phyloP scores from a whole-genome alignment of 1,284 basidiomycete genomes.

The Ustilago cynodontis region DNA sequence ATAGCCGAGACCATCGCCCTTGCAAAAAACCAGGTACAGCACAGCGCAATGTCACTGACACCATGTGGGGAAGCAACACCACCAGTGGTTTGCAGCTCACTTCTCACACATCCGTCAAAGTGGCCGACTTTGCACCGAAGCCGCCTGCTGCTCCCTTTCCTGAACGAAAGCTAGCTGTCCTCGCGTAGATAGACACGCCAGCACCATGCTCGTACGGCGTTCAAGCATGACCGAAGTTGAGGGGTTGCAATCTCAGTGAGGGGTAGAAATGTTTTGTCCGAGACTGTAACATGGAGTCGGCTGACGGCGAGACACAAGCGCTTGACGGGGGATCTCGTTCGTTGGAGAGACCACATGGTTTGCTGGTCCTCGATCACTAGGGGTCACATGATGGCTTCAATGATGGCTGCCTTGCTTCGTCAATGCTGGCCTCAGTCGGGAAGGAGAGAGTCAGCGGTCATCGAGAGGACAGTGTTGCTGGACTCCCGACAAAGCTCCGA shows the following conservation, averaged over 20 bases:
- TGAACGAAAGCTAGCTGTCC: neutral
- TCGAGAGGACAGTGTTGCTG: neutral
- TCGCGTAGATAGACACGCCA: neutral
- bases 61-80: neutral
- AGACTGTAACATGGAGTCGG: neutral
- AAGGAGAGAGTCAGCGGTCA: neutral
- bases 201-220: neutral
- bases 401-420: neutral
- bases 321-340: slow-evolving; percentile 16
- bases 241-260: neutral
- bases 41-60: neutral
- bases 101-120: neutral
- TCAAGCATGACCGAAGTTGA: neutral
- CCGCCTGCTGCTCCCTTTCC: neutral
- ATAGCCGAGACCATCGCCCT: neutral
- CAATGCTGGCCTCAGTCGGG: neutral
- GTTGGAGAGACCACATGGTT: too few relatives aligned
- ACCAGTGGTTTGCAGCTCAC: too few relatives aligned
- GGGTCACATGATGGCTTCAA: neutral
- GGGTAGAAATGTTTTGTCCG: neutral
- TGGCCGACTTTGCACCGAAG: neutral
- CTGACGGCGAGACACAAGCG: slow-evolving; percentile 21
- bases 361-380: neutral
- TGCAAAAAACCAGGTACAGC: neutral
- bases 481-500: slow-evolving; percentile 13